These are phyloP conservation scores for Quercus phellos DNA, from an alignment of 331 rosid genomes.

Conservation along the genomic window DNA sequence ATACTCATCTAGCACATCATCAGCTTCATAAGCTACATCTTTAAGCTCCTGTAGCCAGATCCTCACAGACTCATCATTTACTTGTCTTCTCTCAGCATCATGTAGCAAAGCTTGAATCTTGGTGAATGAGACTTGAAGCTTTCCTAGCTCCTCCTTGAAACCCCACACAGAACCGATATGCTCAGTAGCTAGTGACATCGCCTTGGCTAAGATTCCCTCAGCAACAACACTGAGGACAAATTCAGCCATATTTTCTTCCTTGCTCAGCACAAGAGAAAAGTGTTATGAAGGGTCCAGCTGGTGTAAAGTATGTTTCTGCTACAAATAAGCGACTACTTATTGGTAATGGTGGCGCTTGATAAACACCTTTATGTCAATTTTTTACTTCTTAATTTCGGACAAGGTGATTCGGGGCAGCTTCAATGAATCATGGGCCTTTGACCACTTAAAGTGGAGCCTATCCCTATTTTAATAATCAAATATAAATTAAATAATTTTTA, in stretches of 20 bases:
- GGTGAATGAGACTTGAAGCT: rapidly evolving
- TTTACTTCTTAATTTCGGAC: no score
- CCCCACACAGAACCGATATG: rapidly evolving
- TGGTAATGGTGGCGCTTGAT: no score
- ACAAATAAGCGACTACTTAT: no score
- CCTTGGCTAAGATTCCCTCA: rapidly evolving
- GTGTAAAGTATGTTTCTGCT: no score
- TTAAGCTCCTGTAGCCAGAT: background rate
- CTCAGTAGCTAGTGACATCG: no score
- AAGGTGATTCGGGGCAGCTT: no score
- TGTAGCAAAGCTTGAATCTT: background rate
- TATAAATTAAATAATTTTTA: no score
- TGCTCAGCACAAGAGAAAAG: background rate
- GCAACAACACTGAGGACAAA: rapidly evolving
- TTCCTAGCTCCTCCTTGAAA: background rate
- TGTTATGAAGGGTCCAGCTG: no score
- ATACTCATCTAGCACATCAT: background rate
- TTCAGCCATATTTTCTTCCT: background rate
- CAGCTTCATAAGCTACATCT: background rate
- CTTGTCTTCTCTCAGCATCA: background rate
- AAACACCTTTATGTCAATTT: no score
- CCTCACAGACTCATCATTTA: rapidly evolving
- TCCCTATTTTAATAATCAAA: no score
- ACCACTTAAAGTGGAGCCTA: no score
- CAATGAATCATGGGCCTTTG: no score